These are phyloP conservation scores for Apiotrichum porosum DNA, from an alignment of 1,284 basidiomycete species.

Conservation along the genomic window DNA sequence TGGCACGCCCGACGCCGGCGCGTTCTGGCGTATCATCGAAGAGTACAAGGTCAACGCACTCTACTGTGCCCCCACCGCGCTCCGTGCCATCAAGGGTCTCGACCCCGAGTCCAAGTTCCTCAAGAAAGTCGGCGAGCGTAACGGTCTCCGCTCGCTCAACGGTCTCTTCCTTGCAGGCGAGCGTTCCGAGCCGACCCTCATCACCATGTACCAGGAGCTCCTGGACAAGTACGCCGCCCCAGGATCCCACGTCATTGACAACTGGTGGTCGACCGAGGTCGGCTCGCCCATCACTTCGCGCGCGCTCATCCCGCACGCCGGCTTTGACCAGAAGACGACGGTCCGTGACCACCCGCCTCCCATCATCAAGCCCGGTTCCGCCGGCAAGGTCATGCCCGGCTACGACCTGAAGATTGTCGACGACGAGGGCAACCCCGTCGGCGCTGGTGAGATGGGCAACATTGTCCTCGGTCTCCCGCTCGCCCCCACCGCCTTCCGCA, in stretches of 20 bases:
- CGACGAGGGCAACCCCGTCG: constrained; percentile 17
- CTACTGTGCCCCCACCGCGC: constrained; percentile 72
- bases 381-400: constrained; percentile 21
- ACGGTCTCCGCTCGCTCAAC: constrained; percentile 13
- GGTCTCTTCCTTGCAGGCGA: constrained; percentile 21
- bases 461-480: constrained; percentile 72
- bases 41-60: constrained; percentile 86
- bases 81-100: constrained; percentile 22
- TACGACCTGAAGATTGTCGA: constrained; percentile 21
- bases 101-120: constrained; percentile 16
- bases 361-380: constrained; percentile 14
- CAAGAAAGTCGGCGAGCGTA: constrained; percentile 7
- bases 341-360: constrained; percentile 7
- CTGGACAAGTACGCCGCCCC: constrained; percentile 16
- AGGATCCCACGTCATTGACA: constrained; percentile 67
- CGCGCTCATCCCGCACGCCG: constrained; percentile 59
- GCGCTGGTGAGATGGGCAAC: constrained; percentile 16
- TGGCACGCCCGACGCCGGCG: constrained; percentile 77
- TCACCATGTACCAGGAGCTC: constrained; percentile 18
- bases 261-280: constrained; percentile 92
- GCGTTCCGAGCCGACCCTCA: constrained; percentile 20
- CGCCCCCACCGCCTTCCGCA: constrained; percentile 68
- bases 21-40: constrained; percentile 90
- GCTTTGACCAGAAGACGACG: constrained; percentile 51
- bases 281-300: constrained; percentile 55